Base-by-base conservation (phyloP, 1,284 basidiomycete genomes). In the Apiotrichum porosum region DNA sequence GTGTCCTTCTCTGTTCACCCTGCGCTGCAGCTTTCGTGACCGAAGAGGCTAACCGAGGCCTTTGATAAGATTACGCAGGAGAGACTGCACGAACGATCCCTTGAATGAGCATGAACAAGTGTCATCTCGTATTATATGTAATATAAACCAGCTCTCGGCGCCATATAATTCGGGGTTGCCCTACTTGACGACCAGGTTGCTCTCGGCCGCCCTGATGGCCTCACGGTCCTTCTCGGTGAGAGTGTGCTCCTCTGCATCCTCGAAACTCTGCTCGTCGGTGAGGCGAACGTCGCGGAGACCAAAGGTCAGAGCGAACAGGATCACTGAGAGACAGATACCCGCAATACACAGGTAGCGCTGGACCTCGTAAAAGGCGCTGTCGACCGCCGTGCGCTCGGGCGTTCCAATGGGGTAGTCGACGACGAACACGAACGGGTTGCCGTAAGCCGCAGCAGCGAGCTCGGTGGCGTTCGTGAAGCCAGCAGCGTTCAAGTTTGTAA, bases 271-370 rank as follows among this genome's bases (percentile, higher is more conserved):
- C 42, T 60, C 52, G 42, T 67, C 63, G 18, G 58, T 58, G n/a
- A 72, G 51, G 15, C 43, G 33, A 15, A 57, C 57, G 53, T 72
- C 61, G 31, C 50, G 50, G 22, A 71, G 53, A 12, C 51, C 37
- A 5, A 68, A 31, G 0, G 57, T 47, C 23, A 58, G 56, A 17
- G 52, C 12, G 30, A 72, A 42, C 32, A 71, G 38, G 3, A 64
- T 44, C 5, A 52, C 37, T 6, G 54, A 56, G 26, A 71, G 40
- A 36, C 61, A 67, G 41, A 73, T 60, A 45, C 70, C 71, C 2
- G 63, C 59, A 39, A 68, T 68, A 43, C 61, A 64, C 19, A 71
- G 56, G 22, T 61, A 53, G 26, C 57, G 44, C 58, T 74, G 72
- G 1, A 64, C 63, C 36, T 68, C 51, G 24, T 58, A 45, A 44